Percentiles rank a stretch among this genome's conserved stretches.
Conservation (phyloP, 164 flowering plant species). For the Cinnamomum chago region DNA sequence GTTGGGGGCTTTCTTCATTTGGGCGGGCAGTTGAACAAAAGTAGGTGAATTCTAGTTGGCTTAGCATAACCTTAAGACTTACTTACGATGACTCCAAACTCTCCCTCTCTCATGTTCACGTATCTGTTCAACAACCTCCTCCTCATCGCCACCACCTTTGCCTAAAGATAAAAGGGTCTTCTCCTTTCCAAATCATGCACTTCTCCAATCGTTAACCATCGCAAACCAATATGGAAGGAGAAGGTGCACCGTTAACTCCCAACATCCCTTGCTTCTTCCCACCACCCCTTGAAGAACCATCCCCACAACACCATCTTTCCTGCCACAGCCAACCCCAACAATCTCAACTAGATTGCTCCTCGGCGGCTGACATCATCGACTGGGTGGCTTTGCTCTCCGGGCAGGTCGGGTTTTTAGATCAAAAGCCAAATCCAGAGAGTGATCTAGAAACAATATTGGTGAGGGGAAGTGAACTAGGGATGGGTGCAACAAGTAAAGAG, state of each 20-base stretch:
- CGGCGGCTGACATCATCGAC: slow-evolving; percentile 12
- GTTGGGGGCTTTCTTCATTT: slow-evolving; percentile 18
- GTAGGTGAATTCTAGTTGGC: slow-evolving; percentile 29
- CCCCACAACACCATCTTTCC: slow-evolving; percentile 21
- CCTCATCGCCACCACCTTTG: slow-evolving; percentile 7
- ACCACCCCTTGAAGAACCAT: background rate
- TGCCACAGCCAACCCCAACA: slow-evolving; percentile 15
- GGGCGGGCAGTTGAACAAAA: slow-evolving; percentile 31
- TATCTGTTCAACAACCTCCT: slow-evolving; percentile 8
- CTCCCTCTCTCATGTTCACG: slow-evolving; percentile 6
- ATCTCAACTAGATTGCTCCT: slow-evolving; percentile 9
- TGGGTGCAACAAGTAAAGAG: slow-evolving; percentile 11
- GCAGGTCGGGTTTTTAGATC: slow-evolving; percentile 10
- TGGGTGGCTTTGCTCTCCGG: slow-evolving; percentile 36
- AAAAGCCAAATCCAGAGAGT: slow-evolving; percentile 2
- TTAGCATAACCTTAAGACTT: background rate
- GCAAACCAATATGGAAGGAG: slow-evolving; percentile 12
- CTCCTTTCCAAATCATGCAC: background rate
- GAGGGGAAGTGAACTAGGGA: slow-evolving; percentile 9
- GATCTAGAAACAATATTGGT: background rate
- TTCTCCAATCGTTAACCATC: no score
- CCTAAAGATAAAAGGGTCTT: background rate
- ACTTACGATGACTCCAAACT: background rate
- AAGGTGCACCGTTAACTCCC: background rate
- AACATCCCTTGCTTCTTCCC: background rate